These are phyloP conservation scores for Pseudohalonectria lignicola DNA, from an alignment of 2,329 filamentous ascomycete genomes.

Conservation along the genomic window DNA sequence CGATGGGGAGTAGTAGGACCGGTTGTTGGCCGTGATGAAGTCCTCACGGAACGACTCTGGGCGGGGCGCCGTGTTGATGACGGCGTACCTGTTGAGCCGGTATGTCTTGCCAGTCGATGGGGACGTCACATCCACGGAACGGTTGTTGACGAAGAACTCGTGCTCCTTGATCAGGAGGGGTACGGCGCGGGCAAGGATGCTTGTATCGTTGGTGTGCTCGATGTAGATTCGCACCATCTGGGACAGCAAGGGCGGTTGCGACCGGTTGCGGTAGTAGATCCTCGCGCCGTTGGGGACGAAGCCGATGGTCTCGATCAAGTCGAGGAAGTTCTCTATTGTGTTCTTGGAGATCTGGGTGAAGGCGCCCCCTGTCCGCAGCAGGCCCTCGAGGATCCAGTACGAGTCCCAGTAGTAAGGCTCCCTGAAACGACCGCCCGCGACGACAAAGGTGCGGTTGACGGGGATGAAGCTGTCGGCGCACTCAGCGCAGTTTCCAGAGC, in stretches of 20 bases:
- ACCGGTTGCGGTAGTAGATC: conserved; percentile 56
- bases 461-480: conserved; percentile 57
- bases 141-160: conserved; percentile 50
- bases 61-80: conserved; percentile 53
- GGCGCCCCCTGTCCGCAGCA: conserved; percentile 51
- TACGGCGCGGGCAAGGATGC: conserved; percentile 46
- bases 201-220: conserved; percentile 52
- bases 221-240: conserved; percentile 57
- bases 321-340: conserved; percentile 60
- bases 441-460: conserved; percentile 57
- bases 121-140: conserved; percentile 42
- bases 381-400: conserved; percentile 57
- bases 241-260: conserved; percentile 54
- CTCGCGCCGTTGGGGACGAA: conserved; percentile 61
- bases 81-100: conserved; percentile 47
- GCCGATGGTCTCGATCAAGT: conserved; percentile 52
- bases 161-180: conserved; percentile 54
- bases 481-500: conserved; percentile 39
- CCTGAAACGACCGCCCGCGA: conserved; percentile 59
- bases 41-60: conserved; percentile 59
- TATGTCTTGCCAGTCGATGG: conserved; percentile 34
- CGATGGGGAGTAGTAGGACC: conserved; percentile 46
- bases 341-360: conserved; percentile 54
- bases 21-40: conserved; percentile 53
- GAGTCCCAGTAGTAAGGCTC: conserved; percentile 65